phyloP scores from a whole-genome alignment of 2,329 filamentous ascomycete species.

The Phyllosticta citribraziliensis region DNA sequence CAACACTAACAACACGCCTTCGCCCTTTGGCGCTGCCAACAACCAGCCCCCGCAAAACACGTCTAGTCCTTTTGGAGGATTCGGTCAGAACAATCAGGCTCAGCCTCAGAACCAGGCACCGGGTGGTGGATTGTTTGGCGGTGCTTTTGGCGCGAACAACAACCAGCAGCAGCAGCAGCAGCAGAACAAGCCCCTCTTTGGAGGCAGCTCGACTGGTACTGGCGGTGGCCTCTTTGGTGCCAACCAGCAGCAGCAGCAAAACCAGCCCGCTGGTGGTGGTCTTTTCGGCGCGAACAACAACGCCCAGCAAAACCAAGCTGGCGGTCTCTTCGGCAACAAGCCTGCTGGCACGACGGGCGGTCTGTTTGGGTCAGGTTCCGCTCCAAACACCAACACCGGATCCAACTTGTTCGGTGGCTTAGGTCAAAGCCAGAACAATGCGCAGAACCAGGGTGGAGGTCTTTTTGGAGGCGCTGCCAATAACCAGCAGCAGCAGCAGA shows the following conservation, averaged over 20 bases:
- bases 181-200: conserved; percentile 36
- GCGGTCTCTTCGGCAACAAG: conserved; percentile 33
- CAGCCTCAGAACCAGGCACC: conserved; percentile 21
- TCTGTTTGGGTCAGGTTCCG: conserved; percentile 22
- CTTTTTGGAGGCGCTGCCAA: conserved; percentile 19
- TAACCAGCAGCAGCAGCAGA: conserved; percentile 27
- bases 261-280: conserved; percentile 17
- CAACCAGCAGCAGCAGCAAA: conserved; percentile 24
- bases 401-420: conserved; percentile 17
- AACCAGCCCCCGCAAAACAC: conserved; percentile 13
- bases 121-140: conserved; percentile 34
- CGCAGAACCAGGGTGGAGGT: conserved; percentile 16
- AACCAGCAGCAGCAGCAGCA: conserved; percentile 27
- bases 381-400: conserved; percentile 12
- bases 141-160: conserved; percentile 27
- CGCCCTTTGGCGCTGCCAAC: conserved; percentile 11
- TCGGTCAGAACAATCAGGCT: conserved; percentile 15
- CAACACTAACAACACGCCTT: conserved; percentile 2
- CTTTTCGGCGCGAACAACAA: conserved; percentile 31
- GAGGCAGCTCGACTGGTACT: conserved; percentile 17
- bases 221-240: conserved; percentile 42
- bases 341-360: conserved; percentile 18
- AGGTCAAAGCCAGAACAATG: conserved; percentile 11
- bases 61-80: conserved; percentile 19
- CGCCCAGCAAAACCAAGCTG: conserved; percentile 18